These are phyloP conservation scores for Nidula microcarpa DNA, from an alignment of 768 basidiomycete species.

Conservation along the genomic window DNA sequence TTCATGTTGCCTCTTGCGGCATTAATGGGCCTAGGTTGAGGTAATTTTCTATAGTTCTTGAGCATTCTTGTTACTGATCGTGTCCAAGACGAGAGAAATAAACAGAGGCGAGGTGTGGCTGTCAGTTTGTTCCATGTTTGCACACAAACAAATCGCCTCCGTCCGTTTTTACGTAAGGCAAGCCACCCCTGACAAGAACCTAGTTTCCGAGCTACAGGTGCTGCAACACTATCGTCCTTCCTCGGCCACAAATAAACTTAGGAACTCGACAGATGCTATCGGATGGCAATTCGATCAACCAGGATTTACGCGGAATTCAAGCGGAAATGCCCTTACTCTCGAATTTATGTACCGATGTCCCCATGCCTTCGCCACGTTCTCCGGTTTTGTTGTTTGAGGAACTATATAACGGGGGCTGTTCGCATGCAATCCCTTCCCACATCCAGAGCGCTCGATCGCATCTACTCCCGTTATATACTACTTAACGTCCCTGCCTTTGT, in stretches of 20 bases:
- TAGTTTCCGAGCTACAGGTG: not conserved
- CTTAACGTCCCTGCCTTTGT: constrained; percentile 21
- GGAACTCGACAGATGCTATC: too few species aligned
- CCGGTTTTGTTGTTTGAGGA: constrained; percentile 15
- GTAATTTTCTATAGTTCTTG: too few species aligned
- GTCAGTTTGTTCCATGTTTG: too few species aligned
- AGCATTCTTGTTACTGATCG: constrained; percentile 14
- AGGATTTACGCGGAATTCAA: not conserved
- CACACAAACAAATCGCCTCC: not conserved
- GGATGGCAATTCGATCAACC: not conserved
- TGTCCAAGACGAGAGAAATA: not conserved
- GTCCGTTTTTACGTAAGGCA: not conserved
- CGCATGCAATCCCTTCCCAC: constrained; percentile 21
- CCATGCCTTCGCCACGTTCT: constrained; percentile 21
- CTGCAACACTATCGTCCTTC: not conserved
- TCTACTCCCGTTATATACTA: constrained; percentile 17
- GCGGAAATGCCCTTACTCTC: not conserved
- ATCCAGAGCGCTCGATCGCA: constrained; percentile 29
- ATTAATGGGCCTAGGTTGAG: not conserved
- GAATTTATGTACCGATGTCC: constrained; percentile 10
- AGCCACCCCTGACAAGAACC: not conserved
- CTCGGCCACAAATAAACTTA: too few species aligned
- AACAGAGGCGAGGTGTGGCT: not conserved
- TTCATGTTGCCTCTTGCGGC: constrained; percentile 17
- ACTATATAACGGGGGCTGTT: constrained; percentile 33